Percentiles rank a stretch among this genome's conserved stretches.
Evolutionary conservation across 345 rosid species (phyloP).

Genomic region (Lenwebbia sp.): DNA sequence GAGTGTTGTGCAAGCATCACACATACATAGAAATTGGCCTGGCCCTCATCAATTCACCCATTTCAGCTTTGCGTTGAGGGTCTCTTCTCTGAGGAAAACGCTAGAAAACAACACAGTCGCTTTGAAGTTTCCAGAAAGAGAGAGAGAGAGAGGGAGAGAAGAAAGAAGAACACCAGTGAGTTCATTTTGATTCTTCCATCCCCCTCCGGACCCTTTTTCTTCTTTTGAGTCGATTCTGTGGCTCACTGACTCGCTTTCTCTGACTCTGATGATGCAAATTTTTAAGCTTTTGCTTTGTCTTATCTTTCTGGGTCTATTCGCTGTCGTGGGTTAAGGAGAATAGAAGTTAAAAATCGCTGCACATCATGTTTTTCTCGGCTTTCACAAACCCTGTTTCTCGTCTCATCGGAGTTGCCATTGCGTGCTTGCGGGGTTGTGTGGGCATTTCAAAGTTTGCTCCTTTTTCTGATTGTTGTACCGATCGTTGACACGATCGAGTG

Average conservation of each 20-base stretch:
- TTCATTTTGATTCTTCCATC: conserved; percentile 9
- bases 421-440: not conserved
- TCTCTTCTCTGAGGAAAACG: not conserved
- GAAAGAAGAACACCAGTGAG: not conserved
- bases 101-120: not conserved
- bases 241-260: not conserved
- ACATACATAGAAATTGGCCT: not conserved
- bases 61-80: not conserved
- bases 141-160: not conserved
- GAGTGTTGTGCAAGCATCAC: not conserved
- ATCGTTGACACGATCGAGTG: not conserved
- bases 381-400: not conserved
- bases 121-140: not conserved
- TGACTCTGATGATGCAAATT: not conserved
- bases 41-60: not conserved
- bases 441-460: not conserved
- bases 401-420: not conserved
- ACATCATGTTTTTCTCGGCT: not conserved
- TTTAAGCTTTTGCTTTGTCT: not conserved
- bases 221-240: conserved; percentile 10
- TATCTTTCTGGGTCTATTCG: not conserved
- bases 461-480: not conserved
- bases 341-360: not conserved
- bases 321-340: not conserved
- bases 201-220: conserved; percentile 3